These are phyloP conservation scores for Geopyxis carbonaria DNA, from an alignment of 495 filamentous ascomycete genomes.

Conservation along the genomic window DNA sequence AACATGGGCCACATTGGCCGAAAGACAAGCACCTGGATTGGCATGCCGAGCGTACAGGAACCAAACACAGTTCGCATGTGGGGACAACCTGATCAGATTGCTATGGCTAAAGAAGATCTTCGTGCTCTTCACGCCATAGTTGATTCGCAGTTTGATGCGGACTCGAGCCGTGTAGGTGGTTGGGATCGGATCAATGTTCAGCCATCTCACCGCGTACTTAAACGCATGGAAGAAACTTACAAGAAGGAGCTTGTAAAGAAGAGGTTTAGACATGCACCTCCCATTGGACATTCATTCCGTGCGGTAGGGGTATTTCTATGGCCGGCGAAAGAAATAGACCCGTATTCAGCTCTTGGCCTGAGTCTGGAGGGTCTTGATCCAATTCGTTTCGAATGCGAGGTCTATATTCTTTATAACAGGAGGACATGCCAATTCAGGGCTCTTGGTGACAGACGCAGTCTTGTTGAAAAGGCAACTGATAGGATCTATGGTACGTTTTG, in stretches of 20 bases:
- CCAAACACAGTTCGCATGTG: conserved; percentile 20
- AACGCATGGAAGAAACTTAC: conserved; percentile 8
- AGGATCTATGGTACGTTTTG: conserved; percentile 21
- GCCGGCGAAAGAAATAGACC: conserved; percentile 13
- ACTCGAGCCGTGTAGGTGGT: neutral
- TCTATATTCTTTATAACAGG: conserved; percentile 13
- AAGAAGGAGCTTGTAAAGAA: conserved; percentile 4
- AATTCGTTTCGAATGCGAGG: conserved; percentile 18
- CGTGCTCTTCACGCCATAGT: conserved; percentile 13
- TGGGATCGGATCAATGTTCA: conserved; percentile 17
- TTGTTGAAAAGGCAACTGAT: conserved; percentile 13
- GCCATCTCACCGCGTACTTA: conserved; percentile 14
- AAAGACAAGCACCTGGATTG: conserved; percentile 21
- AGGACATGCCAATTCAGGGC: conserved; percentile 9
- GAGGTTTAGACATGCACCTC: conserved; percentile 12
- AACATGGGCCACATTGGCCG: conserved; percentile 18
- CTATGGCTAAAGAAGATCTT: conserved; percentile 15
- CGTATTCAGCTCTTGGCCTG: conserved; percentile 14
- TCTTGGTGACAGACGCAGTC: conserved; percentile 12
- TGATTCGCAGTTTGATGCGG: conserved; percentile 8
- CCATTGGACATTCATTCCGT: conserved; percentile 8
- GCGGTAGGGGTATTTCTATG: conserved; percentile 19
- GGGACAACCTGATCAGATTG: conserved; percentile 16
- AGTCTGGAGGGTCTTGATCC: conserved; percentile 18
- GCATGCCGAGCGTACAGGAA: conserved; percentile 9